These are phyloP conservation scores for Coelastrella sp. DNA, from an alignment of 139 green algal genomes.

Conservation along the genomic window DNA sequence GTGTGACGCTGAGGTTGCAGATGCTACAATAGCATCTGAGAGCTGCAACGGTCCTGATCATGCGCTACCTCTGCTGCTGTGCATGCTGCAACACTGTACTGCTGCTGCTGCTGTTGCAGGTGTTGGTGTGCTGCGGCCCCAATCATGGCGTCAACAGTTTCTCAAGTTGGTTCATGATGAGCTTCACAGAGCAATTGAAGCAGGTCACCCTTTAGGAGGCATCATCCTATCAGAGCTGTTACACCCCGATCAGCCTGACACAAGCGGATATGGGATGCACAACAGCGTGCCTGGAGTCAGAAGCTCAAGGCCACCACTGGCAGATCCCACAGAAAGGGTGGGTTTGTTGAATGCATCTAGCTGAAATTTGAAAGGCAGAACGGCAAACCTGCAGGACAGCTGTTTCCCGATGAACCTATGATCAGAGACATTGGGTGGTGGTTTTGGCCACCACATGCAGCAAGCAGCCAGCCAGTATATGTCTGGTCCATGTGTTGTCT, in stretches of 20 bases:
- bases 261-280: constrained; percentile 4
- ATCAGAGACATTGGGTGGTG: too few relatives aligned
- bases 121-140: constrained; percentile 7
- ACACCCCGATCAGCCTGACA: neutral
- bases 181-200: neutral
- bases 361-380: too few relatives aligned
- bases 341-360: too few relatives aligned
- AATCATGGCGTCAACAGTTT: neutral
- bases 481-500: too few relatives aligned
- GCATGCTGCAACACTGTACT: neutral
- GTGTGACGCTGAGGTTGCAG: too few relatives aligned
- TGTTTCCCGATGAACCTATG: neutral
- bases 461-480: too few relatives aligned
- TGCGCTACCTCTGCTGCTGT: neutral
- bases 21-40: too few relatives aligned
- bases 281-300: neutral
- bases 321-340: neutral
- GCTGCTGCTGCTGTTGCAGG: neutral
- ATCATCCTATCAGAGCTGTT: neutral
- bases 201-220: neutral
- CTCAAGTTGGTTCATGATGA: neutral
- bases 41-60: neutral
- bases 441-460: too few relatives aligned
- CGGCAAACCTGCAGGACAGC: too few relatives aligned
- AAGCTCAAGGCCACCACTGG: neutral